These are phyloP conservation scores for Sphaerostilbella broomeana DNA, from an alignment of 2,329 filamentous ascomycete genomes.

Conservation along the genomic window DNA sequence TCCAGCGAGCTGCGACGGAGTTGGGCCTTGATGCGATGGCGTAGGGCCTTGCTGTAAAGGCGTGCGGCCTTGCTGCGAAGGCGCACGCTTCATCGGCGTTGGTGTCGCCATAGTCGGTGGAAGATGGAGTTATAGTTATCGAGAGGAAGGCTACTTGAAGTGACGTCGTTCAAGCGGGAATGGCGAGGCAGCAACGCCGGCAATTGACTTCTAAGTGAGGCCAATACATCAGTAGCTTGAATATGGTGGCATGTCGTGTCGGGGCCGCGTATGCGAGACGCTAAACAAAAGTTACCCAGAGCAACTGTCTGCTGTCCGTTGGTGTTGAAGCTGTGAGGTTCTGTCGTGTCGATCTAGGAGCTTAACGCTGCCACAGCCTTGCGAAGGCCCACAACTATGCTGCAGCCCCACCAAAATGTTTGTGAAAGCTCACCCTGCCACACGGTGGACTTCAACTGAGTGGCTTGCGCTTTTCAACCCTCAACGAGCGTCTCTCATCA, in stretches of 20 bases:
- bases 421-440: not conserved
- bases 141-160: not conserved
- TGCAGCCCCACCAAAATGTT: too few species aligned
- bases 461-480: too few species aligned
- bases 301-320: not conserved
- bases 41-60: conserved; percentile 29
- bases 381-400: too few species aligned
- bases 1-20: conserved; percentile 41
- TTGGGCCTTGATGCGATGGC: conserved; percentile 31
- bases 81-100: conserved; percentile 42
- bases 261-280: too few species aligned
- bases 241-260: not conserved
- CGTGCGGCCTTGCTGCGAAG: conserved; percentile 37
- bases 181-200: conserved; percentile 6
- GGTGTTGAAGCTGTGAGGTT: not conserved
- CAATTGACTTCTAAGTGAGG: not conserved
- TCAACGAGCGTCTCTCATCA: too few species aligned
- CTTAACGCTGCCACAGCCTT: not conserved
- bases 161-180: not conserved
- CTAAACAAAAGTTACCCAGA: not conserved
- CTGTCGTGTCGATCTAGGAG: not conserved
- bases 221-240: conserved; percentile 9
- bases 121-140: conserved; percentile 1
- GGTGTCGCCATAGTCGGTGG: conserved; percentile 40
- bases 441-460: too few species aligned